Evolutionary conservation across 371 early-diverging fungal genomes (phyloP), one percentile per base, ranked within the genome.

Genomic region (Mucor velutinosus): DNA sequence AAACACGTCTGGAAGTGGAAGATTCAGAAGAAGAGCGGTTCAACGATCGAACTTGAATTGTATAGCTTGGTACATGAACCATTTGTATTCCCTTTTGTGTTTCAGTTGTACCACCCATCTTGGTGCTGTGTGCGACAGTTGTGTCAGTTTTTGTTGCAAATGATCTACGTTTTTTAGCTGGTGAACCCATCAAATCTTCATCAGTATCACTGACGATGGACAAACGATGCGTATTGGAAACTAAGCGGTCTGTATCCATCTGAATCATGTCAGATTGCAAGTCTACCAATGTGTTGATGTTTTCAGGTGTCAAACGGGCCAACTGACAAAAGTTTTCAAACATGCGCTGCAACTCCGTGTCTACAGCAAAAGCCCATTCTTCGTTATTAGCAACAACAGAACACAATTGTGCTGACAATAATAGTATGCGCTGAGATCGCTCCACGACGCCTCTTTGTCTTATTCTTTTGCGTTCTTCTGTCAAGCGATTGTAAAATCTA

Each of bases 401-500:
- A 32, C 82, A 81, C 2, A 81, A 64, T 10, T 73, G 65, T 25
- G 76, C 76, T 21, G 76, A 77, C 0, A 79, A 45, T 3, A 73
- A 21, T 1, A 79, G 21, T 4, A 81, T 57, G 0, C 79, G 58
- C 27, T 77, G 79, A 32, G 75, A 64, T 17, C 79, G 69, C n/a
- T 81, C 76, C 3, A 77, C 67, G 0, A 77, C 77, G 17, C 71
- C 78, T 14, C 73, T 55, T 25, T 78, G 76, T 35, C 71, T 21
- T n/a, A 78, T 78, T 10, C 77, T 77, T 35, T 86, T 84, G 32
- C 89, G 76, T 60, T 87, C 89, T 65, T 88, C 87, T 5, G 86
- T 82, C 51, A 88, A 69, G 21, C 87, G 76, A 61, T 85, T 87
- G 37, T 87, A 87, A 59, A 88, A 88, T 6, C 86, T 70, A 11